These are phyloP conservation scores for Mycena floridula DNA, from an alignment of 768 basidiomycete species.

Conservation along the genomic window DNA sequence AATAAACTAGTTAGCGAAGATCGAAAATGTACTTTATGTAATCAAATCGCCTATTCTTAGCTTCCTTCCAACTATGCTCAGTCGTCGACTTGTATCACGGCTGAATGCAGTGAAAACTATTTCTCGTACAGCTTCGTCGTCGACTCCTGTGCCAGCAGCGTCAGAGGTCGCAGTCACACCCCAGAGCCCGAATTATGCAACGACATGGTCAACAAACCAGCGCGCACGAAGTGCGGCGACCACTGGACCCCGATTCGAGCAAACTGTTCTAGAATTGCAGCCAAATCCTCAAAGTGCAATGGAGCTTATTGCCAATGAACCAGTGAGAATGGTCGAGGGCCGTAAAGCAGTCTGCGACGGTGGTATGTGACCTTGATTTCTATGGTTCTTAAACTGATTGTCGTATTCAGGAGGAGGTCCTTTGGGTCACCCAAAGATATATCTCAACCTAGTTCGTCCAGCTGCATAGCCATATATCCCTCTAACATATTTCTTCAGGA, in stretches of 20 bases:
- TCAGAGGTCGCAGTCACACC: slow-evolving; percentile 11
- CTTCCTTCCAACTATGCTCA: not conserved
- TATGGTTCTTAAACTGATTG: slow-evolving; percentile 3
- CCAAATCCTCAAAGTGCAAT: slow-evolving; percentile 89
- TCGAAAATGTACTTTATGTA: too few relatives aligned
- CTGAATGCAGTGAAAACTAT: not conserved
- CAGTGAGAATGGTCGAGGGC: slow-evolving; percentile 73
- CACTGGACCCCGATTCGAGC: slow-evolving; percentile 84
- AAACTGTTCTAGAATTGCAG: slow-evolving; percentile 82
- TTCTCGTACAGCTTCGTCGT: slow-evolving; percentile 1
- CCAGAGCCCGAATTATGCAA: slow-evolving; percentile 80
- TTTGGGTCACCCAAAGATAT: slow-evolving; percentile 95
- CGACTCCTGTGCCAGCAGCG: slow-evolving; percentile 7
- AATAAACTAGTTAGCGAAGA: not conserved
- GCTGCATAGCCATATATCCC: too few relatives aligned
- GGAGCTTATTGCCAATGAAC: slow-evolving; percentile 82
- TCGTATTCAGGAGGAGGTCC: slow-evolving; percentile 73
- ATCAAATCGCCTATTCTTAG: too few relatives aligned
- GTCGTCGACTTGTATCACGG: not conserved
- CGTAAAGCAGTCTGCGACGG: slow-evolving; percentile 93
- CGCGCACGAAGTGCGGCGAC: slow-evolving; percentile 52
- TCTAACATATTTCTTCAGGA: too few relatives aligned
- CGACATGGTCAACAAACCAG: slow-evolving; percentile 58
- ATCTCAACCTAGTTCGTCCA: slow-evolving; percentile 88
- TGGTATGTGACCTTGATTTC: slow-evolving; percentile 40